Conservation (phyloP, 306 rosid species). For the Glycine latifolia region DNA sequence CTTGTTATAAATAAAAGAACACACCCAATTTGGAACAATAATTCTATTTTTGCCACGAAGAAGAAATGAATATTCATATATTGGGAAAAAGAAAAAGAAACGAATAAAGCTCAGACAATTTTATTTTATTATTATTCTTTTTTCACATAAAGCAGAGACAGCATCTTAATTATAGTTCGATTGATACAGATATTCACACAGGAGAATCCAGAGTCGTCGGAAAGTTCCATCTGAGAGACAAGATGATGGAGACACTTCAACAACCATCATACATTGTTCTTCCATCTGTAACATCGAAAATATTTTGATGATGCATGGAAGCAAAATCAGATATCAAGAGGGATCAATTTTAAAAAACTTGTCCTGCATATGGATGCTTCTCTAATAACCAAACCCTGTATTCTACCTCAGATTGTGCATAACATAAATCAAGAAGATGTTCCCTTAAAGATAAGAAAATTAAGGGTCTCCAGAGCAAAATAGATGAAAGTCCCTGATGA, state of each 20-base stretch:
- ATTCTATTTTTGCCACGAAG: neutral
- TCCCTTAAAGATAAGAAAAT: conserved; percentile 79
- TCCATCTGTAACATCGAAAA: neutral
- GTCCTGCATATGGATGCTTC: neutral
- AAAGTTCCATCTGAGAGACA: conserved; percentile 34
- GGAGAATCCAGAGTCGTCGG: conserved; percentile 28
- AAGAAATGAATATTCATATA: conserved; percentile 16
- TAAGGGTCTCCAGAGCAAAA: conserved; percentile 75
- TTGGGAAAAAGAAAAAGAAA: neutral
- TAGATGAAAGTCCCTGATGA: conserved; percentile 73
- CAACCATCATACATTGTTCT: neutral
- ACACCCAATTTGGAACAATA: neutral
- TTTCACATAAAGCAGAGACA: neutral
- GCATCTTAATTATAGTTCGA: conserved; percentile 4
- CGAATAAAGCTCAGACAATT: neutral
- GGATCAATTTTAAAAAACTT: neutral
- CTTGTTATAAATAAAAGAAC: neutral
- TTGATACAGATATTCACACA: neutral
- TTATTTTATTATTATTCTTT: neutral
- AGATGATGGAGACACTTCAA: conserved; percentile 43
- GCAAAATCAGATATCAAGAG: neutral
- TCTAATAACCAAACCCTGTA: neutral
- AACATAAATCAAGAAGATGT: conserved; percentile 50
- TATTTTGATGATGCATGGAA: conserved; percentile 16
- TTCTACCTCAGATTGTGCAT: neutral